Percentiles rank a stretch among this genome's conserved stretches.
Conservation (phyloP, 2,329 filamentous ascomycete genomes). For the Xylaria sp. region DNA sequence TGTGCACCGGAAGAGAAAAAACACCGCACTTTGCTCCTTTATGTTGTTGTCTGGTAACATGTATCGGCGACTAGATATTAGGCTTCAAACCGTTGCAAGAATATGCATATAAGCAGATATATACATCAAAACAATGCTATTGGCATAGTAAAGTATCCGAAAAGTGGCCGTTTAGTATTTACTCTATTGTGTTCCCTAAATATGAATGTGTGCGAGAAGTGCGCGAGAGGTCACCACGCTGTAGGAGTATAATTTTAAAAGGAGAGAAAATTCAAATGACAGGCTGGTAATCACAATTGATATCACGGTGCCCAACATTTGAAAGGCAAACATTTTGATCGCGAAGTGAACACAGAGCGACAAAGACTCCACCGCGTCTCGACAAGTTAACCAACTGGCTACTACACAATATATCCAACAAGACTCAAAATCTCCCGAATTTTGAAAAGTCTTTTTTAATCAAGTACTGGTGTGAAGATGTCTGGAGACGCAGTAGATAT, state of each 20-base stretch:
- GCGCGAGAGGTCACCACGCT: conserved; percentile 20
- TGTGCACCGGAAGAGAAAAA: not conserved
- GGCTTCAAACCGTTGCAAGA: not conserved
- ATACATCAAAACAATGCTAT: conserved; percentile 12
- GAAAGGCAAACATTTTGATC: not conserved
- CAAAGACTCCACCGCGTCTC: not conserved
- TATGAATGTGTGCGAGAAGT: conserved; percentile 33
- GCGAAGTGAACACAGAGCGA: not conserved
- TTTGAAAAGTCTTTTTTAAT: not conserved
- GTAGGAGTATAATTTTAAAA: not conserved
- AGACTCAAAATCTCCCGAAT: not conserved
- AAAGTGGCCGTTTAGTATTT: conserved; percentile 30
- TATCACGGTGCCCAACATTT: not conserved
- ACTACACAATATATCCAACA: not conserved
- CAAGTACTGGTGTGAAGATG: conserved; percentile 7
- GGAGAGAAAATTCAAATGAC: not conserved
- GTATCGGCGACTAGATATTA: not conserved
- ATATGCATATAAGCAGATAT: conserved; percentile 22
- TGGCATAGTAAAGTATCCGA: conserved; percentile 25
- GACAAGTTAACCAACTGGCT: not conserved
- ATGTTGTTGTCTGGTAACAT: not conserved
- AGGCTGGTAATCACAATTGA: not conserved
- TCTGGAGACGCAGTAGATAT: conserved; percentile 33
- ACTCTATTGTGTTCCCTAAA: not conserved
- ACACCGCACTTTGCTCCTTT: not conserved